Percentiles rank a stretch among this genome's conserved stretches.
These are phyloP conservation scores for Serendipita sp. DNA, from an alignment of 768 basidiomycete genomes.

Conservation along the genomic window DNA sequence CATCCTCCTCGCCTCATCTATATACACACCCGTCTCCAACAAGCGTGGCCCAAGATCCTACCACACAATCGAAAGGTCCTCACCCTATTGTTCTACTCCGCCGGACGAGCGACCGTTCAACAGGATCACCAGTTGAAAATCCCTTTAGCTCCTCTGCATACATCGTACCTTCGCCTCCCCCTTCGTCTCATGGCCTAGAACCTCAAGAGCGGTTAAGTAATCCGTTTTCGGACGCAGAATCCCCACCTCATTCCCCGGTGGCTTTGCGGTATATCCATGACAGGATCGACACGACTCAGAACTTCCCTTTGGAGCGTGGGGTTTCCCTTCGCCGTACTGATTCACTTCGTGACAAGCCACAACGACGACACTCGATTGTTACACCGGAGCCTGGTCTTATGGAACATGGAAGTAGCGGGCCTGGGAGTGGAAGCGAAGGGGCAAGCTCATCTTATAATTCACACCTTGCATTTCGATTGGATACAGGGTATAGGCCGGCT, in stretches of 20 bases:
- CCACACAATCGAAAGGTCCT: not conserved
- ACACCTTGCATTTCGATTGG: not conserved
- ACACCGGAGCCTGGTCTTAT: not conserved
- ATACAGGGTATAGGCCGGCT: not conserved
- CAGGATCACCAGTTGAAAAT: not conserved
- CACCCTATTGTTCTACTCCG: not conserved
- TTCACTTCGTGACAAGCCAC: not conserved
- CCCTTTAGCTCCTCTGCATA: not conserved
- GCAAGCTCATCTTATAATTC: not conserved
- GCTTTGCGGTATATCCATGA: not conserved
- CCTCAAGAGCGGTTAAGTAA: not conserved
- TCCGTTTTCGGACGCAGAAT: not conserved
- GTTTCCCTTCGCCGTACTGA: slow-evolving; percentile 1
- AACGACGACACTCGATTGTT: not conserved
- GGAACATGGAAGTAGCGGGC: not conserved
- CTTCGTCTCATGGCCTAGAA: not conserved
- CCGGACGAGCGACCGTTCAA: not conserved
- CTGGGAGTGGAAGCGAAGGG: not conserved
- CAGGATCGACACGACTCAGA: not conserved
- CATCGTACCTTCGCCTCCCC: not conserved
- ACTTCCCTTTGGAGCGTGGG: not conserved
- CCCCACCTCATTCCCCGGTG: not conserved
- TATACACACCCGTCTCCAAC: not conserved
- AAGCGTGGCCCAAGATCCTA: not conserved
- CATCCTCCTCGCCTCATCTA: not conserved